Evolutionary conservation across 2,329 filamentous ascomycete species (phyloP), one percentile per base, ranked within the genome.

Genomic region (Cadophora luteo-olivacea): DNA sequence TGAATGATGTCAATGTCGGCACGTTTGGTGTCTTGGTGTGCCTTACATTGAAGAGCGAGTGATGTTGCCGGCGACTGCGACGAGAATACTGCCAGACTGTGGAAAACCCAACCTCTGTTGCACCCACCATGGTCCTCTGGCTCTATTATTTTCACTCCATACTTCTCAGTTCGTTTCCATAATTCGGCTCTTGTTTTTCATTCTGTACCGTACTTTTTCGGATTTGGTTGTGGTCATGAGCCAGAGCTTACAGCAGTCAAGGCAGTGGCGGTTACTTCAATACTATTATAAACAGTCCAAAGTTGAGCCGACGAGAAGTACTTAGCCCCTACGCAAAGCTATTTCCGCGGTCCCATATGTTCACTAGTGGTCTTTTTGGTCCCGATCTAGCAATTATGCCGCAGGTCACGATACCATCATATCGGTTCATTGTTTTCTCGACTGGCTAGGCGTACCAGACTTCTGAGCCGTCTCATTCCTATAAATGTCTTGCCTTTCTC

Each of bases 361-460:
- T 19, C 41, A 9, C 41, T 45, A 11, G 41, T 9, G 8, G 12
- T 38, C 12, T 38, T 3, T 3, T 38, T 38, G 16, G 12, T 3
- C 41, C 45, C 45, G 19, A 22, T 49, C 9, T 49, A 49, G 45
- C 45, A 55, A 16, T 19, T 33, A 25, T n/a, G n/a, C 6, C 5
- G 3, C 3, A 29, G 16, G 12, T 33, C 29, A 55, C 52, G 52
- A 55, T 55, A n/a, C 14, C 29, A 55, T 55, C 29, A 54, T 7
- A 55, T 33, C 52, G 52, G 25, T 55, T 55, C 25, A 55, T 55
- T n/a, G 25, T 29, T 16, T n/a, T 55, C 24, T 33, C 32, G 11
- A 58, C 33, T 58, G 22, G 38, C 16, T 38, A 60, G 29, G 36
- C 36, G 57, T 60, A 45, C 57, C 33, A 19, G 22, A 60, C 33